Conservation (phyloP, 169 alveolate species). For the Plasmodium ovale region DNA sequence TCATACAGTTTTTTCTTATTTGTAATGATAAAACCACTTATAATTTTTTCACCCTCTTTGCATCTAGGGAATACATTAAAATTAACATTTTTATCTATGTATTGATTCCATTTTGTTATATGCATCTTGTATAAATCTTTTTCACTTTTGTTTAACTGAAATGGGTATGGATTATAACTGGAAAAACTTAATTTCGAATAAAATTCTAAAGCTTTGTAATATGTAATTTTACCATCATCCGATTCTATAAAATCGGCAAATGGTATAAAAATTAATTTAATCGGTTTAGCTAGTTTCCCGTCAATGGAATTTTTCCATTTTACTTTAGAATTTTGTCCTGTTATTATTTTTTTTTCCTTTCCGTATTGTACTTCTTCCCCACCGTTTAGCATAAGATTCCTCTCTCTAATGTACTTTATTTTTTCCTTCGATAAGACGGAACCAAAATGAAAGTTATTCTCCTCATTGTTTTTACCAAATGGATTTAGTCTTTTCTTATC, state of each 20-base stretch:
- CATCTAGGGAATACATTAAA: slow-evolving; percentile 52
- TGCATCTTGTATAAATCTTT: slow-evolving; percentile 42
- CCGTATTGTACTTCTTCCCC: neutral
- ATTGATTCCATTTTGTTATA: slow-evolving; percentile 62
- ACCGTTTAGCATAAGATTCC: slow-evolving; percentile 29
- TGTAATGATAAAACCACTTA: slow-evolving; percentile 73
- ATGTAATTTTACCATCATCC: slow-evolving; percentile 41
- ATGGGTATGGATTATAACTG: slow-evolving; percentile 40
- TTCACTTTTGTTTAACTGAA: slow-evolving; percentile 37
- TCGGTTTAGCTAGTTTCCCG: slow-evolving; percentile 62
- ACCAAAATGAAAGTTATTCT: slow-evolving; percentile 29
- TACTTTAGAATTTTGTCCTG: neutral
- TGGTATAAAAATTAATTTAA: slow-evolving; percentile 53
- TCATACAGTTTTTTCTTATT: slow-evolving; percentile 24
- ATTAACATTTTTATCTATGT: slow-evolving; percentile 64
- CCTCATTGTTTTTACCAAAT: neutral
- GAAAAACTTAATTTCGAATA: slow-evolving; percentile 64
- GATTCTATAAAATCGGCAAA: slow-evolving; percentile 63
- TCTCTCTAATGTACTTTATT: slow-evolving; percentile 29
- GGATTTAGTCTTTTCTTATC: slow-evolving; percentile 47
- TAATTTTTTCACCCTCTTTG: slow-evolving; percentile 35
- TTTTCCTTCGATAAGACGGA: slow-evolving; percentile 45
- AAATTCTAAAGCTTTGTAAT: slow-evolving; percentile 63
- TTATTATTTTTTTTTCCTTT: neutral
- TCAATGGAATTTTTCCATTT: slow-evolving; percentile 57